Evolutionary conservation across 306 rosid genomes (phyloP), one percentile per base, ranked within the genome.

Genomic region (Echinosophora koreensis): DNA sequence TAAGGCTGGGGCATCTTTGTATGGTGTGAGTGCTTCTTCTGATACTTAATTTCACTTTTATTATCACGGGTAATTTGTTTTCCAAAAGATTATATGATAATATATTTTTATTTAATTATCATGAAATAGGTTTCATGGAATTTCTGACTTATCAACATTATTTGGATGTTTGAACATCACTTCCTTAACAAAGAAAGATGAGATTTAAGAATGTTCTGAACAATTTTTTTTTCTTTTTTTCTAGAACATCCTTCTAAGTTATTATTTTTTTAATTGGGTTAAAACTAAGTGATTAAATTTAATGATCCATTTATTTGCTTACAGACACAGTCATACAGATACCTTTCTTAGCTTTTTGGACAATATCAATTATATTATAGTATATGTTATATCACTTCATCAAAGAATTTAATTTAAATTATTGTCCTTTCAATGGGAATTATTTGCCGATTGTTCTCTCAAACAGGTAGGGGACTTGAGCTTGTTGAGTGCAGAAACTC

Each of bases 1-100:
- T 71, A 86, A 88, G 81, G 98, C 98, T 0, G 99, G 99, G 37
- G 92, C 98, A 84, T 95, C 99, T 74, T 87, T 96, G 86, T 85
- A 17, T 76, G 99, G 99, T 32, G 99, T 92, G 78, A 89, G 99
- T 91, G 51, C 75, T 80, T 70, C 47, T 70, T 68, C 64, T 30
- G 8, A 46, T 22, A 39, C 76, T 58, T 44, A 30, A 1, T 34
- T 63, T 52, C 18, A 22, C 42, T 30, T 14, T 52, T 11, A 6
- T 76, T 62, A 27, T 30, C 13, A 44, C 32, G 51, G 11, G 0
- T 2, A 42, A 28, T 58, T 66, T n/a, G 4, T 61, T 70, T 11
- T 50, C 56, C 34, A 14, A 10, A 49, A 16, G 18, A 70, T 30
- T 54, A 70, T 30, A 10, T 60, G 28, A 47, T 16, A 58, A n/a